phyloP scores from a whole-genome alignment of 768 basidiomycete genomes.

The Hortiboletus campestris region DNA sequence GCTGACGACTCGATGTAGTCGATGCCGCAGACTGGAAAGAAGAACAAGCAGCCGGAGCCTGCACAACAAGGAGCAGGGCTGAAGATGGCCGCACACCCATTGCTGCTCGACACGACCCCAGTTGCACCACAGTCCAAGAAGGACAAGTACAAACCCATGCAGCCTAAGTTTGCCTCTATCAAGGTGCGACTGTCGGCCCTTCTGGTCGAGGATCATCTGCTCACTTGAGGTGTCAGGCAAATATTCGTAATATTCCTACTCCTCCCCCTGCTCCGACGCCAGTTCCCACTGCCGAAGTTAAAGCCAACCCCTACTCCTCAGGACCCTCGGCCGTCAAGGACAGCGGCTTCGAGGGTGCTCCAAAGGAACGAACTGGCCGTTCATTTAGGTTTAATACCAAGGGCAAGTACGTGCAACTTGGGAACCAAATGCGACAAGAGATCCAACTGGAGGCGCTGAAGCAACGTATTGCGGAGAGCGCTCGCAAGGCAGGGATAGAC shows the following conservation, averaged over 20 bases:
- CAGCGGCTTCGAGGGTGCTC: slow-evolving; percentile 69
- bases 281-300: slow-evolving; percentile 40
- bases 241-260: slow-evolving; percentile 71
- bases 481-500: slow-evolving; percentile 91
- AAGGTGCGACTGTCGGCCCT: slow-evolving; percentile 48
- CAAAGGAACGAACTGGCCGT: slow-evolving; percentile 66
- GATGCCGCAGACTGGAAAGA: slow-evolving; percentile 52
- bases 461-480: slow-evolving; percentile 88
- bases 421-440: slow-evolving; percentile 69
- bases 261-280: slow-evolving; percentile 46
- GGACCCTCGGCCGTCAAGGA: slow-evolving; percentile 46
- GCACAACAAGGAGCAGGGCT: slow-evolving; percentile 79
- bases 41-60: slow-evolving; percentile 55
- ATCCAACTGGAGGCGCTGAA: slow-evolving; percentile 87
- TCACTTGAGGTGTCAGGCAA: slow-evolving; percentile 47
- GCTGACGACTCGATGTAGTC: slow-evolving; percentile 37
- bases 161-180: slow-evolving; percentile 97
- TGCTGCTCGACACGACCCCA: slow-evolving; percentile 65
- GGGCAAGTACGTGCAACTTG: slow-evolving; percentile 83
- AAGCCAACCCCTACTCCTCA: slow-evolving; percentile 78
- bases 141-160: slow-evolving; percentile 97
- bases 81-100: slow-evolving; percentile 88
- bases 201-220: not conserved
- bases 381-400: slow-evolving; percentile 86
- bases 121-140: slow-evolving; percentile 71